Evolutionary conservation across 768 basidiomycete species (phyloP).

Genomic region (Cyclocybe aegerita): DNA sequence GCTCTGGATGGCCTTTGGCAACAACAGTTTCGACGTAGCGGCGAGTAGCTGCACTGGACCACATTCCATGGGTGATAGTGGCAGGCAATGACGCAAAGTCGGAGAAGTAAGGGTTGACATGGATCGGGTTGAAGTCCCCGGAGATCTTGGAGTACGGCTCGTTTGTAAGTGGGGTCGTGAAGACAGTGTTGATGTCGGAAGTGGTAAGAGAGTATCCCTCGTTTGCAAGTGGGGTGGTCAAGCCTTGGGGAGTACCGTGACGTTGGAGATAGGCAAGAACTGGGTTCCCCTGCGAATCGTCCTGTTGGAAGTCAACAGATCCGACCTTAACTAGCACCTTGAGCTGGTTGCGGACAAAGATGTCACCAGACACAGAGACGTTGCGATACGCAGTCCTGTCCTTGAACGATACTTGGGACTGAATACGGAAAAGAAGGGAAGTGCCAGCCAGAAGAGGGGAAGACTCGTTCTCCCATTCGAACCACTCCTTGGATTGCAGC

Average conservation of each 20-base stretch:
- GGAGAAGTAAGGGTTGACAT: conserved; percentile 97
- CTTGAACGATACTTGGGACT: conserved; percentile 87
- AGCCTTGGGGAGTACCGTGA: conserved; percentile 79
- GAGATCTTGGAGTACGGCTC: conserved; percentile 95
- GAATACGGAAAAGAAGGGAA: conserved; percentile 85
- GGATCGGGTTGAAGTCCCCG: conserved; percentile 98
- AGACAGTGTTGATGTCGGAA: conserved; percentile 56
- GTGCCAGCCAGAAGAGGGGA: conserved; percentile 78
- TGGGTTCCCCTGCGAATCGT: conserved; percentile 90
- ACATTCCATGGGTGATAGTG: conserved; percentile 98
- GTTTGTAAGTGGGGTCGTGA: conserved; percentile 87
- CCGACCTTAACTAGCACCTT: conserved; percentile 89
- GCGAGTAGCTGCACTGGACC: conserved; percentile 94
- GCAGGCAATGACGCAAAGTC: conserved; percentile 90
- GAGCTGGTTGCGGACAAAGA: conserved; percentile 85
- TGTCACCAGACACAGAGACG: conserved; percentile 79
- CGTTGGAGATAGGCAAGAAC: conserved; percentile 92
- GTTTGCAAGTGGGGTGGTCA: conserved; percentile 73
- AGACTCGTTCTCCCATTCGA: conserved; percentile 87
- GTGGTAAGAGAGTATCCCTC: conserved; percentile 85
- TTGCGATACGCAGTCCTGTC: conserved; percentile 83
- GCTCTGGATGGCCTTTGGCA: conserved; percentile 88
- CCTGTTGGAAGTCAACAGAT: conserved; percentile 81
- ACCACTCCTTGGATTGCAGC: conserved; percentile 96
- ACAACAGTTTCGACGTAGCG: conserved; percentile 91